Evolutionary conservation across 495 filamentous ascomycete genomes (phyloP), one percentile per base, ranked within the genome.

Genomic region (Aspergillus avenaceus): DNA sequence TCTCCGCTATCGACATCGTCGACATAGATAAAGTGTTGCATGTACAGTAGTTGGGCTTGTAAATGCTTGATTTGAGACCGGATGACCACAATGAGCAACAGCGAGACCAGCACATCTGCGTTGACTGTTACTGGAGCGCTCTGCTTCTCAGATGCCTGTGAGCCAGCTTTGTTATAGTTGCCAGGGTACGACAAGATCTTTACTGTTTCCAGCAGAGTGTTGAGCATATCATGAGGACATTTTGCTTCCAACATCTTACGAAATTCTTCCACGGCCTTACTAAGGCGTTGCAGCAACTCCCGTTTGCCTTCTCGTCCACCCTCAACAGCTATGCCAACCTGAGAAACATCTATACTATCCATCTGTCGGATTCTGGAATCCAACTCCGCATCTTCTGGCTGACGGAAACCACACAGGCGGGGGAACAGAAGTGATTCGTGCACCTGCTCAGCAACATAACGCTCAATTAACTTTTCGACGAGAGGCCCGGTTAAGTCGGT

Each of bases 1-100:
- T 99, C 95, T 26, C 95, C 95, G 60, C 84, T 92, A 47, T 99
- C 95, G 11, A 97, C 91, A 74, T 97, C 95, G 53, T 97, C 92
- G 29, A 93, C 88, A 64, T 96, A 97, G 59, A 95, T 89, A 56
- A 96, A 99, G 50, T 93, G 86, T 45, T 90, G 86, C 83, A 99
- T 95, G 62, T 97, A 97, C 25, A 87, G 72, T 36, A 97, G 64
- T 13, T 92, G 79, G 18, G 95, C 91, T 57, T 95, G 87, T 19
- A 97, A 77, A 71, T 96, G 84, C 41, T 88, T 84, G 12, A 95
- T 83, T 58, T 96, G 88, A 29, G 91, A 87, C 55, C 95, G 80
- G 46, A 99, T 97, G 18, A 97, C 89, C 19, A 99, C 90, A 45
- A 96, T 79, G 14, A 99, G 75, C 14, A 99, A 77, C 49, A 99